phyloP scores from a whole-genome alignment of 371 early-diverging fungal genomes.

The Blastocladiella emersonii region DNA sequence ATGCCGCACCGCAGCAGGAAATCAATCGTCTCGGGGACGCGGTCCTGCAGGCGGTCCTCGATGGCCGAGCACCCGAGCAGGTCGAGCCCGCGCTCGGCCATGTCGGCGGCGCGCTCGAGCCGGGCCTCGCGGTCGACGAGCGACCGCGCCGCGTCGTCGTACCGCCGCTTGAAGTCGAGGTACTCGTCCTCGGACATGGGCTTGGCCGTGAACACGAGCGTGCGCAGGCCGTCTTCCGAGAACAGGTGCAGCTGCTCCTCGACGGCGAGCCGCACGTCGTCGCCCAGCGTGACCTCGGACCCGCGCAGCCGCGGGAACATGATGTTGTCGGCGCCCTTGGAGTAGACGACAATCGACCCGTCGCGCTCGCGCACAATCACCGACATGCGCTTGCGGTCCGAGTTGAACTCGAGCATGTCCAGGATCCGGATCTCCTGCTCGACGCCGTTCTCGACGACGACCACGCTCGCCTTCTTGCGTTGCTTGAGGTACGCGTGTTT shows the following conservation, averaged over 20 bases:
- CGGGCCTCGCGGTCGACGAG: conserved; percentile 18
- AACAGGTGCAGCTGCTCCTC: conserved; percentile 15
- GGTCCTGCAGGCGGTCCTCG: conserved; percentile 50
- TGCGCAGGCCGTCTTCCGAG: conserved; percentile 22
- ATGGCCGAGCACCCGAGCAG: conserved; percentile 46
- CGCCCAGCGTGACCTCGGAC: neutral
- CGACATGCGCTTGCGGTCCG: conserved; percentile 33
- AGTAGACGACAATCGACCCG: conserved; percentile 19
- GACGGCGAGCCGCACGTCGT: conserved; percentile 11
- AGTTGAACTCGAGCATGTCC: conserved; percentile 25
- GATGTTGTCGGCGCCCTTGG: conserved; percentile 51
- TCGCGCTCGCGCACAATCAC: conserved; percentile 19
- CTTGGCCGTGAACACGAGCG: conserved; percentile 20
- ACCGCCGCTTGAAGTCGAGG: conserved; percentile 12
- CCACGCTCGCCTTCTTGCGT: conserved; percentile 20
- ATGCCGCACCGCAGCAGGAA: conserved; percentile 20
- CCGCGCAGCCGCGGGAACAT: conserved; percentile 15
- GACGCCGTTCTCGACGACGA: conserved; percentile 10
- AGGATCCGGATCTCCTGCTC: conserved; percentile 10
- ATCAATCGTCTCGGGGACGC: conserved; percentile 40
- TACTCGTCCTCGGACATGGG: conserved; percentile 18
- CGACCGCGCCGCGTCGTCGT: conserved; percentile 19
- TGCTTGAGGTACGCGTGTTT: conserved; percentile 16
- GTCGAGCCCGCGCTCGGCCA: conserved; percentile 22
- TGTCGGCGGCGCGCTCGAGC: conserved; percentile 19